Percentiles rank a stretch among this genome's conserved stretches.
These are phyloP conservation scores for Malassezia nana DNA, from an alignment of 1,284 basidiomycete species.

Conservation along the genomic window DNA sequence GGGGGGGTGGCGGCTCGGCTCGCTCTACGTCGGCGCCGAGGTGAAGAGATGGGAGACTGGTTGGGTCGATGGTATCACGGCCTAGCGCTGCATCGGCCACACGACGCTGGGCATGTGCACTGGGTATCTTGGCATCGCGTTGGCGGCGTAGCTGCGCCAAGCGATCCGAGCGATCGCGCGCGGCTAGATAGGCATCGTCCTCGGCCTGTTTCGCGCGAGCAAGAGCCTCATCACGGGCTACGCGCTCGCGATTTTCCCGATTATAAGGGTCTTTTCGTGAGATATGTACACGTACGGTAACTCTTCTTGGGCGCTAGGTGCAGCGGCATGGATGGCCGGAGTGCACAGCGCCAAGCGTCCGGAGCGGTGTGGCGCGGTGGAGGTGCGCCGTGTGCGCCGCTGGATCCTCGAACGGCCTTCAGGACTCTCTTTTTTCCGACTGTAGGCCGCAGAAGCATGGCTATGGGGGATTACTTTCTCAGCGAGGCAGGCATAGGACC, in stretches of 20 bases:
- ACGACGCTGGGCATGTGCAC: neutral
- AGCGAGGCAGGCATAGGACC: too few relatives aligned
- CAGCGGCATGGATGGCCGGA: constrained; percentile 23
- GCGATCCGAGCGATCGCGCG: constrained; percentile 4
- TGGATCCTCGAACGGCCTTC: too few relatives aligned
- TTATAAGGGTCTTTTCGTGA: constrained; percentile 56
- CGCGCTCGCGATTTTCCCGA: constrained; percentile 69
- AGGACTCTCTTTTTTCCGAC: too few relatives aligned
- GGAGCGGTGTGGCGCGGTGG: constrained; percentile 1
- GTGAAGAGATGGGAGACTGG: constrained; percentile 18
- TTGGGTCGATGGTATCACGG: neutral
- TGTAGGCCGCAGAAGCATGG: too few relatives aligned
- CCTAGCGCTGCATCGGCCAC: neutral
- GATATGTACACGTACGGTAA: constrained; percentile 53
- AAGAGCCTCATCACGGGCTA: constrained; percentile 63
- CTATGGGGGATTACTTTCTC: too few relatives aligned
- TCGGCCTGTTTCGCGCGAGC: constrained; percentile 55
- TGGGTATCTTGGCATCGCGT: constrained; percentile 1
- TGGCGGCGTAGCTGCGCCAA: constrained; percentile 1
- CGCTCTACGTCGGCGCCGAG: constrained; percentile 31
- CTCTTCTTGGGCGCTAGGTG: constrained; percentile 66
- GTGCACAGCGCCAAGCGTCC: neutral
- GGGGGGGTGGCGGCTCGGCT: neutral
- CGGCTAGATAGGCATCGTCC: constrained; percentile 60
- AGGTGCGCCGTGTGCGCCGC: neutral